Evolutionary conservation across 768 basidiomycete genomes (phyloP).

Genomic region (Kwoniella sp.): DNA sequence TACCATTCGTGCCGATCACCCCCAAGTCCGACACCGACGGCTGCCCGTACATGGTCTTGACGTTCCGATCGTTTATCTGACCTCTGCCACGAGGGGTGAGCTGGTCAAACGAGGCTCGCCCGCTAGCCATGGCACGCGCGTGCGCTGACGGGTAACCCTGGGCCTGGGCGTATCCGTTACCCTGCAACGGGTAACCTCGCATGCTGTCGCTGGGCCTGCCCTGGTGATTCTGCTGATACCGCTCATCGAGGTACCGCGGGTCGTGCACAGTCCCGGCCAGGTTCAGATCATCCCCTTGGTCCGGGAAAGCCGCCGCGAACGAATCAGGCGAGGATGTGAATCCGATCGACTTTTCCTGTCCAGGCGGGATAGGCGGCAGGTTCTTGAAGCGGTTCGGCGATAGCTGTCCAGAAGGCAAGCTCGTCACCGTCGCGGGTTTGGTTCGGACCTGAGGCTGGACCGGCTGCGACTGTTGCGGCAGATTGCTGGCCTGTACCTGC

Average conservation of each 20-base stretch:
- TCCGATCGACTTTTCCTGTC: neutral
- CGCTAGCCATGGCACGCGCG: neutral
- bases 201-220: neutral
- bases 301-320: slow-evolving; percentile 15
- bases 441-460: neutral
- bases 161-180: neutral
- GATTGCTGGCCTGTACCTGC: neutral
- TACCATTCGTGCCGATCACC: neutral
- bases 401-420: slow-evolving; percentile 11
- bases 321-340: slow-evolving; percentile 19
- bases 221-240: neutral
- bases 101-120: slow-evolving; percentile 10
- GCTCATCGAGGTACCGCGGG: slow-evolving; percentile 4
- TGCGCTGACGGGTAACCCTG: slow-evolving; percentile 1
- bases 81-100: slow-evolving; percentile 6
- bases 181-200: too few relatives aligned
- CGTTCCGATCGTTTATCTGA: neutral
- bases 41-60: slow-evolving; percentile 16
- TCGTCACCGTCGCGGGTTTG: neutral
- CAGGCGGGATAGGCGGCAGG: slow-evolving; percentile 39
- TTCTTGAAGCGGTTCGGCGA: slow-evolving; percentile 43
- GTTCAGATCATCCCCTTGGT: slow-evolving; percentile 13
- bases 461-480: neutral
- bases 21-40: slow-evolving; percentile 2
- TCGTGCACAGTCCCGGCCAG: slow-evolving; percentile 5